These are phyloP conservation scores for Trichophaea hybrida DNA, from an alignment of 2,329 filamentous ascomycete genomes.

Conservation along the genomic window DNA sequence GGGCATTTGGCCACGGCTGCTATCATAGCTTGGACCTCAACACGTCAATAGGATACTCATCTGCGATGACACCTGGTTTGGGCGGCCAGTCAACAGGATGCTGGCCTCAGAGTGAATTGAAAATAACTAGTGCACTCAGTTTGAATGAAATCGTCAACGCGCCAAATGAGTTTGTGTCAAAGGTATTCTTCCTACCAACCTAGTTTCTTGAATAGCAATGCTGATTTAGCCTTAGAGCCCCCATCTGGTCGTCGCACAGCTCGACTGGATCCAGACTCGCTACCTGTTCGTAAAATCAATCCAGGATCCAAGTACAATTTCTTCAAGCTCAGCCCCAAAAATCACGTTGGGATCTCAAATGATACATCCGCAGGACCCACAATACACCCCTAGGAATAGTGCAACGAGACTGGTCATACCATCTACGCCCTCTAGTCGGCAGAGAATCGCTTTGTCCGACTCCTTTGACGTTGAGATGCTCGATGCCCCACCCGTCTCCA, in stretches of 20 bases:
- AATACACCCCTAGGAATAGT: conserved; percentile 31
- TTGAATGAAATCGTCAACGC: conserved; percentile 77
- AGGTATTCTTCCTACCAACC: conserved; percentile 12
- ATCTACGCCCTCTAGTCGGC: conserved; percentile 20
- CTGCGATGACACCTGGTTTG: not conserved
- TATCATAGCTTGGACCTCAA: conserved; percentile 55
- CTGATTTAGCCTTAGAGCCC: conserved; percentile 31
- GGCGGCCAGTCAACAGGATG: not conserved
- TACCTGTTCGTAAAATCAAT: conserved; percentile 55
- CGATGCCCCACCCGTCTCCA: not conserved
- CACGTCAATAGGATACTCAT: conserved; percentile 42
- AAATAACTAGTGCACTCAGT: conserved; percentile 47
- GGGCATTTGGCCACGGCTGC: conserved; percentile 62
- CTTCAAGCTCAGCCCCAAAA: no score
- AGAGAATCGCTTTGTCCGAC: not conserved
- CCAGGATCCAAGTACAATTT: not conserved
- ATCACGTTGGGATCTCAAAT: no score
- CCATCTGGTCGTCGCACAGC: conserved; percentile 56
- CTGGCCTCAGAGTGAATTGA: conserved; percentile 56
- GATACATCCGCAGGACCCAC: conserved; percentile 30
- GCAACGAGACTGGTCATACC: conserved; percentile 30
- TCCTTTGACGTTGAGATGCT: not conserved
- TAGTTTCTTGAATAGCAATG: not conserved
- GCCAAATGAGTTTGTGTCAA: conserved; percentile 43
- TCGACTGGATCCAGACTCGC: conserved; percentile 80